phyloP scores from a whole-genome alignment of 305 asterid species.

The Fraxinus velutina region DNA sequence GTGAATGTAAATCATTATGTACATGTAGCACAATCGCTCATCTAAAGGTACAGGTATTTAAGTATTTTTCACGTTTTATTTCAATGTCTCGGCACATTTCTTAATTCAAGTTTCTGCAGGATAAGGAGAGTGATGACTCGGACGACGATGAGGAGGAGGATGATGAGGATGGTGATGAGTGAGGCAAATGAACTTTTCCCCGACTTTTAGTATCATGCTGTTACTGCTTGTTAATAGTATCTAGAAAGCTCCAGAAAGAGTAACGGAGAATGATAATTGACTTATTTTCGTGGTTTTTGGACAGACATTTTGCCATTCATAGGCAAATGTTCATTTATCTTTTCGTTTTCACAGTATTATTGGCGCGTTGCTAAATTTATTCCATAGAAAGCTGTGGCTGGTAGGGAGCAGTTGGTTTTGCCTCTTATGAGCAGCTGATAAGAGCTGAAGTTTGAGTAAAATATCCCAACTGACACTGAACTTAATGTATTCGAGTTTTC shows the following conservation, averaged over 20 bases:
- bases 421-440: background rate
- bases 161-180: conserved; percentile 33
- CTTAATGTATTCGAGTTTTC: background rate
- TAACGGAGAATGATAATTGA: conserved; percentile 14
- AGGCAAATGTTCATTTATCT: background rate
- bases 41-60: background rate
- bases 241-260: conserved; percentile 30
- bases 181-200: conserved; percentile 14
- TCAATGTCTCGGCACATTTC: conserved; percentile 9
- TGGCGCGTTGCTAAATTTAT: background rate
- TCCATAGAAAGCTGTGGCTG: background rate
- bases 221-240: conserved; percentile 12
- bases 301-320: background rate
- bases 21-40: background rate
- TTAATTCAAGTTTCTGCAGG: conserved; percentile 36
- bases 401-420: background rate
- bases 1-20: no score
- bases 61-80: background rate
- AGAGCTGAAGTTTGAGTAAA: background rate
- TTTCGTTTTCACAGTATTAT: background rate
- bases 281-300: background rate
- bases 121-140: conserved; percentile 53
- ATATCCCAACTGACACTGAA: background rate
- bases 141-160: conserved; percentile 63
- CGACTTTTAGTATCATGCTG: conserved; percentile 10